These are phyloP conservation scores for Fusarium neocosmosporiellum DNA, from an alignment of 2,329 filamentous ascomycete genomes.

Conservation along the genomic window DNA sequence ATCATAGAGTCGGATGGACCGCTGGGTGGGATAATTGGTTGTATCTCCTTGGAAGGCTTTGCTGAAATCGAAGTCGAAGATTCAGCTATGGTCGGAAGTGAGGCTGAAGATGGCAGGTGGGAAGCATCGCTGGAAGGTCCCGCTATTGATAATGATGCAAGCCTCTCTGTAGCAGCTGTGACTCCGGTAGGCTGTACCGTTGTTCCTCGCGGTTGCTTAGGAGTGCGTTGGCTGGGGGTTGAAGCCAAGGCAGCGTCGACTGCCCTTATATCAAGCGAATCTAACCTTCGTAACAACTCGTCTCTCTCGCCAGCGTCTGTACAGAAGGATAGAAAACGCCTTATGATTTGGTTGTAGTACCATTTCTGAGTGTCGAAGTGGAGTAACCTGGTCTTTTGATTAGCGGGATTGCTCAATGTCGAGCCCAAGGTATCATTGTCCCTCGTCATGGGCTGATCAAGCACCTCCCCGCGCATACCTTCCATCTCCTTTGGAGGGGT, in stretches of 20 bases:
- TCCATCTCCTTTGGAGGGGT: constrained; percentile 91
- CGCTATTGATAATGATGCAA: constrained; percentile 1
- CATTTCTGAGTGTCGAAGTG: constrained; percentile 82
- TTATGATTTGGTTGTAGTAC: constrained; percentile 88
- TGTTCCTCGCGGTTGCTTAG: constrained; percentile 3
- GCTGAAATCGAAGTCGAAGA: constrained; percentile 15
- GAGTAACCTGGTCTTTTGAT: constrained; percentile 64
- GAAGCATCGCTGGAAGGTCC: not conserved
- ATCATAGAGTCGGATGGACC: constrained; percentile 26
- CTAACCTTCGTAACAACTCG: constrained; percentile 80
- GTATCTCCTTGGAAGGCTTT: constrained; percentile 14
- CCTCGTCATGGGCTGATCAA: not conserved
- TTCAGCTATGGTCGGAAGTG: not conserved
- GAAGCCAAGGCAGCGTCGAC: constrained; percentile 24
- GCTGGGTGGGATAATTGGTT: constrained; percentile 20
- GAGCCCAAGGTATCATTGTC: not conserved
- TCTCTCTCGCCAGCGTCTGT: constrained; percentile 77
- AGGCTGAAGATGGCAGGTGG: not conserved
- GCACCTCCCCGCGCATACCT: constrained; percentile 65
- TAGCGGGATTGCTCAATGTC: constrained; percentile 4
- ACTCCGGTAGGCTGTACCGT: not conserved
- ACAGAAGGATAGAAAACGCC: constrained; percentile 91
- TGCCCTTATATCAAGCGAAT: constrained; percentile 61
- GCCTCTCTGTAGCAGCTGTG: not conserved
- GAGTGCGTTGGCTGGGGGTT: constrained; percentile 13